Conservation (phyloP, 441 rosid species). For the Flueggea neowawraea region DNA sequence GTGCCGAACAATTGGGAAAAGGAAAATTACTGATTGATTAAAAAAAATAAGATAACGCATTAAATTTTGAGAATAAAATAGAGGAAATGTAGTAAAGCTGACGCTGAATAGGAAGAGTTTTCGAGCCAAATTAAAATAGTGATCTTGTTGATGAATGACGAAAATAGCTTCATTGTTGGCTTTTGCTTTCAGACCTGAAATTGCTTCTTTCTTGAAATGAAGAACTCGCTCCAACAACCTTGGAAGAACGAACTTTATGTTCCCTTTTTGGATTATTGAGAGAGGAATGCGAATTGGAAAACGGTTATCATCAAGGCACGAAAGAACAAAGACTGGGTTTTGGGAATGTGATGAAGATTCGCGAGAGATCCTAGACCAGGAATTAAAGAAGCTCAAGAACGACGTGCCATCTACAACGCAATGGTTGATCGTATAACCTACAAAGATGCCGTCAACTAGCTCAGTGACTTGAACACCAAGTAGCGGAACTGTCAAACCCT, state of each 20-base stretch:
- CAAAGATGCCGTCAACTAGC: constrained; percentile 15
- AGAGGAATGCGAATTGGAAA: constrained; percentile 13
- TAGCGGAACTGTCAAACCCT: constrained; percentile 8
- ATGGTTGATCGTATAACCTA: constrained; percentile 33
- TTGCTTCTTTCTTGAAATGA: constrained; percentile 26
- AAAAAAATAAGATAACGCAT: too few species aligned
- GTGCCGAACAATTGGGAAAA: too few species aligned
- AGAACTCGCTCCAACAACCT: constrained; percentile 16
- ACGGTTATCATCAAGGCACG: neutral
- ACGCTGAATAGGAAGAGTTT: too few species aligned
- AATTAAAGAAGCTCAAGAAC: constrained; percentile 42
- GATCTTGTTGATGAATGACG: constrained; percentile 15
- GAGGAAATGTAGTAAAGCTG: too few species aligned
- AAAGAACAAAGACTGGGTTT: constrained; percentile 9
- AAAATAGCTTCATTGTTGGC: constrained; percentile 29
- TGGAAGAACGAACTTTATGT: neutral
- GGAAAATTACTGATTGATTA: too few species aligned
- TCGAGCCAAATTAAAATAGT: constrained; percentile 40
- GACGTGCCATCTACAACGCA: constrained; percentile 34
- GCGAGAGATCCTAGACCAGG: constrained; percentile 43
- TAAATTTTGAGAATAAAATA: too few species aligned
- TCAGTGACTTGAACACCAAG: constrained; percentile 21
- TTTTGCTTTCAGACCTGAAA: constrained; percentile 31
- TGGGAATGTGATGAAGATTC: neutral
- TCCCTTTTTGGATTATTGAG: neutral